Base-by-base conservation (phyloP, 768 basidiomycete genomes). In the Trametes punicea region DNA sequence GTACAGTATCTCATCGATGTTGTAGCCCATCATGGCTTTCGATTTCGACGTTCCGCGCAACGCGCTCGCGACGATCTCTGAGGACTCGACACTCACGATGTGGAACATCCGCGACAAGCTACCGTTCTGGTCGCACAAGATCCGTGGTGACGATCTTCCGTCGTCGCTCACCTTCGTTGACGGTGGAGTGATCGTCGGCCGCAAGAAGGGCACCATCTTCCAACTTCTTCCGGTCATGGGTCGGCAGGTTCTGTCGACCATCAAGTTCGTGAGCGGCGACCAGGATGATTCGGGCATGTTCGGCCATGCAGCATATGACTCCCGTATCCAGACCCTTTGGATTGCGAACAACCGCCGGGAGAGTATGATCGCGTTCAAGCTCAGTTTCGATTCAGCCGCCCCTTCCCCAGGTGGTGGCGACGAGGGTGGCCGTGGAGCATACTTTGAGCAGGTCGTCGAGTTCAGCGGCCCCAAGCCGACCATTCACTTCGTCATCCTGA, bases 401-500 rank as follows among this genome's bases (percentile, higher is more conserved):
- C 80, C 80, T 38, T 70, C 78, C 15, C 77, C 65, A 1, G 64
- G 77, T 23, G 64, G 77, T 23, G 80, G 82, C 16, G 87, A 88
- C 54, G 85, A 90, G 25, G 53, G 48, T 47, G 72, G 75, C 15
- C 77, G 81, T 39, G 77, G 81, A 51, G 82, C 81, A 1, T 65
- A 60, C 30, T 85, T 82, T 65, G 91, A 93, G 54, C 90, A 93
- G 69, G 80, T 89, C 42, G 81, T 86, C 59, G 91, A 93, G 73
- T 93, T 93, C 68, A 75, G 75, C 31, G 90, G 89, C 30, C 87
- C 88, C 26, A 91, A 91, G 69, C 80, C 90, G 9, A 90, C 90
- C 2, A 92, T 93, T 53, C 88, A 93, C 68, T 91, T 93, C 67
- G 90, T 93, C 63, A 90, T 93, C 51, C 78, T 93, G 39, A 90